Evolutionary conservation across 2,329 filamentous ascomycete species (phyloP), one percentile per base, ranked within the genome.

Genomic region (Trichophyton rubrum): DNA sequence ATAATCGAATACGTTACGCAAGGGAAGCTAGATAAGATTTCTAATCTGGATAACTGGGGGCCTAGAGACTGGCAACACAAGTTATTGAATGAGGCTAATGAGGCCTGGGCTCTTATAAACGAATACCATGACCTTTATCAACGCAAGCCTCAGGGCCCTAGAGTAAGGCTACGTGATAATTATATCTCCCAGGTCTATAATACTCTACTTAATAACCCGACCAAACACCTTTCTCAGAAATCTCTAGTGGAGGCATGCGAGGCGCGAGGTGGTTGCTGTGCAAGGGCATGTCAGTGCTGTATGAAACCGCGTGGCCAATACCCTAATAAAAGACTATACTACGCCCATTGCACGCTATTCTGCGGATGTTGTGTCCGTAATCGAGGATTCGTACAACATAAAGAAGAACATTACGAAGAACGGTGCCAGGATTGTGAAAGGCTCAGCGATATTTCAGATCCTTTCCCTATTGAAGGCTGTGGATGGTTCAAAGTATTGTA

Each of bases 281-380:
- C 15, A 30, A 45, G 59, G 15, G 59, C 15, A 15, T 60, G 59
- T n/a, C 15, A 43, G n/a, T 60, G 51, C 38, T 60, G 59, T 47
- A 41, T 45, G 27, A 56, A 9, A 33, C 49, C 49, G 2, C 49
- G 59, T 11, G 51, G 38, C 4, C 20, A 55, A 41, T 45, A 20
- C 9, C 24, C 59, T 2, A 22, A 60, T 38, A 43, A 55, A 30
- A 60, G 35, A 24, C 22, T 56, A 17, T 56, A 56, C 33, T 60
- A 56, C 15, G 43, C 49, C n/a, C 59, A 60, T 49, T 60, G 59
- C 51, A 60, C 59, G 15, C 22, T 17, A 3, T 30, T 24, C 8
- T 60, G 59, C 22, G 49, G 51, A 17, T 60, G 59, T 35, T 60
- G 59, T 47, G 38, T 60, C 7, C 15, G 30, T 1, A 27, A 13